Base-by-base conservation (phyloP, 441 rosid species). In the Pelargonium cotyledonis region DNA sequence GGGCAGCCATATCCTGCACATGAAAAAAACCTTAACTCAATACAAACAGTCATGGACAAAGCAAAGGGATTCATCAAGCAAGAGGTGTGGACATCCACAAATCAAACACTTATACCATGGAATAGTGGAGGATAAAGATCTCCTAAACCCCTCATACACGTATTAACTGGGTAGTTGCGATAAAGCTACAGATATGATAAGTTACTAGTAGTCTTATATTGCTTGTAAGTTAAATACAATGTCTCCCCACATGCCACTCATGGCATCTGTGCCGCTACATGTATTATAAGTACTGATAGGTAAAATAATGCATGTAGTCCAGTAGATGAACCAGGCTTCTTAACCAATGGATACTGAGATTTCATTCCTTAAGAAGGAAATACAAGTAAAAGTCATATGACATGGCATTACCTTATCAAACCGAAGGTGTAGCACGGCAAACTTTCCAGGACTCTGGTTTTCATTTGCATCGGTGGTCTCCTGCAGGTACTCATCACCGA, bases 1-100 rank as follows among this genome's bases (percentile, higher is more conserved):
- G 99, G 0, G 96, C 98, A 43, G 98, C 99, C 98, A 95, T 90
- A 73, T 91, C 97, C 96, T 90, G 76, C 67, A 78, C 19, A 29
- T 29, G 31, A 29, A 29, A 29, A 35, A 8, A 16, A 65, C 40
- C 23, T 38, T 58, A 63, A 62, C 40, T 38, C 38, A 61, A 43
- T 62, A 70, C 26, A 5, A 35, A 35, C 40, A 38, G 44, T 35
- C 46, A 70, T 21, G 35, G 55, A 11, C 40, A 40, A 61, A 65
- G 23, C 61, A 57, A 15, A 49, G 31, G 62, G 16, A 55, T 44
- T 15, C 8, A 19, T 62, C 18, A 35, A 44, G 21, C n/a, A 10
- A 10, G 1, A 3, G 49, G 49, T 10, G 49, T 44, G 49, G 4
- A 38, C 0, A 5, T 35, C 7, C 40, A 35, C 40, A 35, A 35